A percentile compares a stretch with the other conserved stretches of the same genome.
Evolutionary conservation across 176 grass and related monocot genomes (phyloP).

Genomic region (Oropetium thomaeum): DNA sequence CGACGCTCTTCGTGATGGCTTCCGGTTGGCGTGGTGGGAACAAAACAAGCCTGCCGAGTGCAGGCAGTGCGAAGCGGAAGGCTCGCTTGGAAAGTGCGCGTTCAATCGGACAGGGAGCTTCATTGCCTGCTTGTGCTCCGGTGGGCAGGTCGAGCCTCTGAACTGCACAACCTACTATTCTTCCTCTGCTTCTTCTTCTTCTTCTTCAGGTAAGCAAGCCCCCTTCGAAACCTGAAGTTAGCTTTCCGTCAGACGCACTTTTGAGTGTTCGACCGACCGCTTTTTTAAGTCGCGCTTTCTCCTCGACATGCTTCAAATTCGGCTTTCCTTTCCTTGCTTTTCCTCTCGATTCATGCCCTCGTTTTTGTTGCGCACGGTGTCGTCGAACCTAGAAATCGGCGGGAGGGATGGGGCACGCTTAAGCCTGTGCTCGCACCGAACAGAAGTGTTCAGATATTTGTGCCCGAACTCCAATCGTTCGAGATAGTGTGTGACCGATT

Average conservation of each 20-base stretch:
- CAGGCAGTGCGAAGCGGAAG: neutral
- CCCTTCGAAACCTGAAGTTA: neutral
- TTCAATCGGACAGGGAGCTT: neutral
- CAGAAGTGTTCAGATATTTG: neutral
- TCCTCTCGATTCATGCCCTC: too few species aligned
- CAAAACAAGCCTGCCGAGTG: fast-evolving
- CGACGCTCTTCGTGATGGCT: neutral
- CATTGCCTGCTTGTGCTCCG: neutral
- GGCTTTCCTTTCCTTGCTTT: too few species aligned
- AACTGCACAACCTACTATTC: neutral
- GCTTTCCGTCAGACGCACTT: too few species aligned
- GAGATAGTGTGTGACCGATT: neutral
- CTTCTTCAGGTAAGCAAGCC: neutral
- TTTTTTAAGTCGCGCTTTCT: neutral
- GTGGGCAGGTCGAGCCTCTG: fast-evolving
- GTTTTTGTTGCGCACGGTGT: too few species aligned
- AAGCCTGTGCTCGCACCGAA: neutral
- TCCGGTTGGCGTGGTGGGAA: neutral
- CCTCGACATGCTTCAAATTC: neutral
- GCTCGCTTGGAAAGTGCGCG: too few species aligned
- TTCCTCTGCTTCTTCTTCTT: too few species aligned
- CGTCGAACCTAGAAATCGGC: too few species aligned
- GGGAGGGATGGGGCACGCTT: too few species aligned
- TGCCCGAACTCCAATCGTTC: neutral
- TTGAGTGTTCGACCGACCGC: too few species aligned